Base-by-base conservation (phyloP, 148 eudicot genomes). In the Mesembryanthemum crystallinum region DNA sequence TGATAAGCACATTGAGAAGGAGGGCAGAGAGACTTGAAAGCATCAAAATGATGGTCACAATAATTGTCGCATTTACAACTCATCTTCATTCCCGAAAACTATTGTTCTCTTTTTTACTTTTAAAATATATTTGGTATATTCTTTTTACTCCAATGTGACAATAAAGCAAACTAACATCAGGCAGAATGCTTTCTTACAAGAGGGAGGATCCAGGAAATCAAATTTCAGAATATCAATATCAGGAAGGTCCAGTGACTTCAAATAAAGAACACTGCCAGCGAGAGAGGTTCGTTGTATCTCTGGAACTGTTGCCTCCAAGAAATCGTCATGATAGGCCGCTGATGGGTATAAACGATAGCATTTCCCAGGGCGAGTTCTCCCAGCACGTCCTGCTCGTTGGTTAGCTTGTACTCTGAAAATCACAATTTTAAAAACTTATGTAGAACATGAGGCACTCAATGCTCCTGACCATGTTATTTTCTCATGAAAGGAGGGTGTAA, bases 321-420 rank as follows among this genome's bases (percentile, higher is more conserved):
- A 87, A 29, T 96, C 93, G 51, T 96, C 98, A 42, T 84, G 73
- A 78, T 92, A 96, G 64, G 84, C 93, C 37, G 69, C 74, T 68
- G 87, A 85, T 60, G 98, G 85, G 71, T 96, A 96, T 77, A 96
- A 82, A 62, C 98, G 90, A 73, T 89, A 96, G 77, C 99, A 96
- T 80, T 91, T 96, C 78, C 99, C 99, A 62, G 99, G 97, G 54
- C 94, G 86, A 68, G 99, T 96, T 79, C 99, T 88, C 60, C 99
- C 98, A 85, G 99, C 99, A 80, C 99, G 89, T 57, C 98, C 99
- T 66, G 98, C 97, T 30, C 99, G 91, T 67, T 96, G 99, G 78
- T 91, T 87, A 75, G 99, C 98, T 86, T 96, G 98, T 73, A 96
- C 99, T 82, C 98, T 91, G 86, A 68, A 80, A 69, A 62, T 49